Percentiles rank a stretch among this genome's conserved stretches.
phyloP scores from a whole-genome alignment of 345 rosid genomes.

The Eucalyptus polyanthemos region DNA sequence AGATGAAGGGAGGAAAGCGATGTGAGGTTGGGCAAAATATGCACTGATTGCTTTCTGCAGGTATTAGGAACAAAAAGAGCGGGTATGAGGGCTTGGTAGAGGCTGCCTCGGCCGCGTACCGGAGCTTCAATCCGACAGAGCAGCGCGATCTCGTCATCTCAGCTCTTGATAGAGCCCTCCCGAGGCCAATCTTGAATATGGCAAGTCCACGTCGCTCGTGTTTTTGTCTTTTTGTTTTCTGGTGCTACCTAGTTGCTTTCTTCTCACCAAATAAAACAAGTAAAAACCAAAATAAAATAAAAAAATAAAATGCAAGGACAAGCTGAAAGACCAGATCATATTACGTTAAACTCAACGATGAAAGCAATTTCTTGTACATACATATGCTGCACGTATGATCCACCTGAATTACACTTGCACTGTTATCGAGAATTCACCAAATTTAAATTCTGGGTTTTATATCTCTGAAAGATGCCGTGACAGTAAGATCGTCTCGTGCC shows the following conservation, averaged over 20 bases:
- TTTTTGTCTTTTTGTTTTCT: neutral
- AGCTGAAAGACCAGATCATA: neutral
- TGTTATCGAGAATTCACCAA: neutral
- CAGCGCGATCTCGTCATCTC: constrained; percentile 52
- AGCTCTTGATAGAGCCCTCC: constrained; percentile 50
- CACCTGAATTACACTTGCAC: neutral
- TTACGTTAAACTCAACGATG: neutral
- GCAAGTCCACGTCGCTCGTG: constrained; percentile 4
- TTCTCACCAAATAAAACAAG: neutral
- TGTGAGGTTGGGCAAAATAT: neutral
- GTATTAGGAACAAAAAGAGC: constrained; percentile 17
- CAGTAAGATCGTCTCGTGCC: neutral
- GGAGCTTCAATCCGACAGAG: constrained; percentile 22
- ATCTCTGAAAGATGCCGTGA: neutral
- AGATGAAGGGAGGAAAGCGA: neutral
- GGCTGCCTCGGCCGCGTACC: constrained; percentile 35
- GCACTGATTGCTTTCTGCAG: constrained; percentile 2
- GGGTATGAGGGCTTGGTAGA: constrained; percentile 66
- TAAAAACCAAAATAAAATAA: neutral
- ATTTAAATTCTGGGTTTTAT: neutral
- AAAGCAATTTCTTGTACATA: neutral
- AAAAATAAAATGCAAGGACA: neutral
- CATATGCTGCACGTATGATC: neutral
- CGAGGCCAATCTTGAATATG: constrained; percentile 27
- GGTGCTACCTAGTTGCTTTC: neutral